Evolutionary conservation across 2,329 filamentous ascomycete species (phyloP).

Genomic region (Microdochium trichocladiopsis): DNA sequence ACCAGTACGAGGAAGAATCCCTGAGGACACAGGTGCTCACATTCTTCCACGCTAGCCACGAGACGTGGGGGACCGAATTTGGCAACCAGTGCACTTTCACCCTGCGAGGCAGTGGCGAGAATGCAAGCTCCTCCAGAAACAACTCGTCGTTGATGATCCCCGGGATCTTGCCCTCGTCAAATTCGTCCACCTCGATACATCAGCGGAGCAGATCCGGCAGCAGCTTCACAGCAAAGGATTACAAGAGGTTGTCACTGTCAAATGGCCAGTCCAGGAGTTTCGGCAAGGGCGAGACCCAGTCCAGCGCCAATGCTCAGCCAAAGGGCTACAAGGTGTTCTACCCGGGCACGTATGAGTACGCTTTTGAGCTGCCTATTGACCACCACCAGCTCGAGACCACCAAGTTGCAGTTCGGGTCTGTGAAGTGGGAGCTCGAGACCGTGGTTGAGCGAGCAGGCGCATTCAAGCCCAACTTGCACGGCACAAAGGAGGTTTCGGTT

Average conservation of each 20-base stretch:
- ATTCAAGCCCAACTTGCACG: slow-evolving; percentile 82
- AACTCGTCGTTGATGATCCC: slow-evolving; percentile 18
- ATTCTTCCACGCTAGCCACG: slow-evolving; percentile 78
- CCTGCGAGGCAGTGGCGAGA: slow-evolving; percentile 31
- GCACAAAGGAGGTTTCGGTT: slow-evolving; percentile 73
- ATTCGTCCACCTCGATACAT: slow-evolving; percentile 23
- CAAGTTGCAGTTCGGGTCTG: slow-evolving; percentile 76
- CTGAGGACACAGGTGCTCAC: slow-evolving; percentile 83
- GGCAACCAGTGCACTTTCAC: slow-evolving; percentile 56
- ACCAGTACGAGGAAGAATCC: slow-evolving; percentile 76
- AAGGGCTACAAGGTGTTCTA: slow-evolving; percentile 84
- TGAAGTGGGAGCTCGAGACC: slow-evolving; percentile 83
- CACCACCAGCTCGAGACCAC: slow-evolving; percentile 85
- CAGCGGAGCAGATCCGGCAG: slow-evolving; percentile 18
- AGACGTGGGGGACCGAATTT: slow-evolving; percentile 52
- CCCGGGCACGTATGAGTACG: slow-evolving; percentile 59
- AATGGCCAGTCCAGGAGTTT: slow-evolving; percentile 81
- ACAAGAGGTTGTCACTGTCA: slow-evolving; percentile 68
- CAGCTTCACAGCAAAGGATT: slow-evolving; percentile 38
- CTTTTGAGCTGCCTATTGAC: slow-evolving; percentile 85
- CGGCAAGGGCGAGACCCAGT: slow-evolving; percentile 66
- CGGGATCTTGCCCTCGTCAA: slow-evolving; percentile 15
- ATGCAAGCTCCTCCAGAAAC: slow-evolving; percentile 23
- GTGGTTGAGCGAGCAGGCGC: slow-evolving; percentile 80
- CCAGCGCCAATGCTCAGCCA: slow-evolving; percentile 48